Evolutionary conservation across 106 monocot species (phyloP).

Genomic region (Phalaenopsis equestris): DNA sequence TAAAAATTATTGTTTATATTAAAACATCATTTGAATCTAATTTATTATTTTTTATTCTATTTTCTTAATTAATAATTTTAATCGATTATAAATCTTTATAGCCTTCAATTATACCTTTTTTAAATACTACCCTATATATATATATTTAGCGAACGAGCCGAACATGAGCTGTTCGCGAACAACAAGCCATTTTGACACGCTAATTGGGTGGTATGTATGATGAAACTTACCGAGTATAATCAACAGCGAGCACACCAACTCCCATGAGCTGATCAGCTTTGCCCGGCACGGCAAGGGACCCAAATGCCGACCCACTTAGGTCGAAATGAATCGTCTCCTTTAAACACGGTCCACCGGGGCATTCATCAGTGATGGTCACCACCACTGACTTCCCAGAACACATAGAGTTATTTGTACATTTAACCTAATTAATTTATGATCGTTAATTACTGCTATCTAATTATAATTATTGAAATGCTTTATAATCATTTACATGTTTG

Average conservation of each 20-base stretch:
- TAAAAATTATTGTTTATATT: too few relatives aligned
- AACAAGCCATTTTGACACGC: too few relatives aligned
- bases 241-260: conserved; percentile 12
- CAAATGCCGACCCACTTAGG: conserved; percentile 70
- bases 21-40: too few relatives aligned
- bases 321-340: conserved; percentile 69
- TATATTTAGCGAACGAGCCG: too few relatives aligned
- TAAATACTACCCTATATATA: too few relatives aligned
- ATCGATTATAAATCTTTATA: too few relatives aligned
- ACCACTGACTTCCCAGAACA: conserved; percentile 62
- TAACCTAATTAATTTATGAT: conserved; percentile 28
- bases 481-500: not conserved
- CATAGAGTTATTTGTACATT: conserved; percentile 37
- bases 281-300: conserved; percentile 59
- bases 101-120: too few relatives aligned
- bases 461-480: not conserved
- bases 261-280: conserved; percentile 36
- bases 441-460: not conserved
- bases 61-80: too few relatives aligned
- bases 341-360: conserved; percentile 61
- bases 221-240: too few relatives aligned
- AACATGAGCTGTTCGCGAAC: too few relatives aligned
- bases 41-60: too few relatives aligned
- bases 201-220: too few relatives aligned
- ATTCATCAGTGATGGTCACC: conserved; percentile 74